Base-by-base conservation (phyloP, 2,329 filamentous ascomycete genomes). In the Tolypocladium album region DNA sequence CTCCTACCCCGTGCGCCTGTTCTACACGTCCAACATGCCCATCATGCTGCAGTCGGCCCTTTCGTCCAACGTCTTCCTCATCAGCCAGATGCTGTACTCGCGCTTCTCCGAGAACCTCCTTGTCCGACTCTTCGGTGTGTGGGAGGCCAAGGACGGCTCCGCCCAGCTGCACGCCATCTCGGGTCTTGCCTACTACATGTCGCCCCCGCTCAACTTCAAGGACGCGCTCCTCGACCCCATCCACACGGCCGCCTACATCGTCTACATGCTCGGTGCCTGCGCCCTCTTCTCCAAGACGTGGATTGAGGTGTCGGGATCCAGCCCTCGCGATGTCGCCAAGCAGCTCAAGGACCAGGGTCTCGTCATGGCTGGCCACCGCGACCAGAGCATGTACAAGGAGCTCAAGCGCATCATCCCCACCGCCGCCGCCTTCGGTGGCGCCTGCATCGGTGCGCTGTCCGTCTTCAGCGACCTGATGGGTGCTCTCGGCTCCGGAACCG, bases 1-100 rank as follows among this genome's bases (percentile, higher is more conserved):
- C 72, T 96, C 92, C 47, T 99, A 97, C 85, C 94, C 94, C 71
- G 87, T 99, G 76, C 93, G 95, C 72, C 90, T 99, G 62, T 99
- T 99, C 87, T 99, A 99, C 82, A 99, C 94, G 74, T 97, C 92
- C 76, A 99, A 99, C 88, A 99, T 99, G 95, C 94, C 94, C 74
- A 99, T 99, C 80, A 99, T 99, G 94, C 85, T 99, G 76, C 95
- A 99, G 82, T 97, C 93, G 56, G 94, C 94, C 68, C 86, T 99
- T 68, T 96, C 91, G 67, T 97, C 93, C 83, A 99, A 99, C 84
- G 86, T 99, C 79, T 99, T 99, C 87, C 82, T 99, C 66, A 92
- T 99, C 80, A 94, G 89, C 75, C 94, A 99, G 83, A 97, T 97
- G 92, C 87, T 99, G 67, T 97, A 96, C 87, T 96, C 90, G 64